Conservation (phyloP, 805 yeast species). For the Priceomyces haplophilus region DNA sequence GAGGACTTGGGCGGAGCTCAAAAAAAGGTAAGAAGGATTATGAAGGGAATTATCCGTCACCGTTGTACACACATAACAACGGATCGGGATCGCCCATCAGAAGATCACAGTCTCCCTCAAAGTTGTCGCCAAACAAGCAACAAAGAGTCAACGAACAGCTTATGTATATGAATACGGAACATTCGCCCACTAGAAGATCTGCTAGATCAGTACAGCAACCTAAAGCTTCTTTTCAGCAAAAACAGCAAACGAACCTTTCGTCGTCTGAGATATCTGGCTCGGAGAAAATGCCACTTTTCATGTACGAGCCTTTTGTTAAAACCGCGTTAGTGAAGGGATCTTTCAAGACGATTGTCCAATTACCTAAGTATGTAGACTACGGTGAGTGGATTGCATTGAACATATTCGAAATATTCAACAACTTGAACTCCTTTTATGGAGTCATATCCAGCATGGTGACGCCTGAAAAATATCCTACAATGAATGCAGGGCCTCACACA, state of each 20-base stretch:
- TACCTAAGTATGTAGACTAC: conserved; percentile 90
- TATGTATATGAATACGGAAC: conserved; percentile 10
- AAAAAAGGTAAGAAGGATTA: conserved; percentile 43
- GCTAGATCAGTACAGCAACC: conserved; percentile 6
- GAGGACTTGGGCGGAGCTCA: conserved; percentile 46
- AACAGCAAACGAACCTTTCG: conserved; percentile 8
- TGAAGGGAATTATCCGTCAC: conserved; percentile 20
- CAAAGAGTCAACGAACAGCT: conserved; percentile 12
- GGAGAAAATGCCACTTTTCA: conserved; percentile 54
- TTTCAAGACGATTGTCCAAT: conserved; percentile 89
- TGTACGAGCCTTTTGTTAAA: conserved; percentile 90
- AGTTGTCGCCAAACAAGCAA: conserved; percentile 42
- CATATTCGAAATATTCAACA: conserved; percentile 83
- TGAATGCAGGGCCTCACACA: conserved; percentile 93
- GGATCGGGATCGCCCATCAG: conserved; percentile 34
- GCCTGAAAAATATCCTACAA: conserved; percentile 83
- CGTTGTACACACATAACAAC: conserved; percentile 32
- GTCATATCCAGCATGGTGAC: conserved; percentile 89
- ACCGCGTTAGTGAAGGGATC: conserved; percentile 96
- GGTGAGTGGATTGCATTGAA: conserved; percentile 96
- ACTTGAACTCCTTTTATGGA: conserved; percentile 83
- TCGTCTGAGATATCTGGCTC: conserved; percentile 11
- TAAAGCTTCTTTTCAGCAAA: conserved; percentile 6
- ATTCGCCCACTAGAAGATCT: conserved; percentile 20
- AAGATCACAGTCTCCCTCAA: conserved; percentile 37